A percentile compares a stretch with the other conserved stretches of the same genome.
Conservation (phyloP, 805 yeast species). For the Schwanniomyces yamadae region DNA sequence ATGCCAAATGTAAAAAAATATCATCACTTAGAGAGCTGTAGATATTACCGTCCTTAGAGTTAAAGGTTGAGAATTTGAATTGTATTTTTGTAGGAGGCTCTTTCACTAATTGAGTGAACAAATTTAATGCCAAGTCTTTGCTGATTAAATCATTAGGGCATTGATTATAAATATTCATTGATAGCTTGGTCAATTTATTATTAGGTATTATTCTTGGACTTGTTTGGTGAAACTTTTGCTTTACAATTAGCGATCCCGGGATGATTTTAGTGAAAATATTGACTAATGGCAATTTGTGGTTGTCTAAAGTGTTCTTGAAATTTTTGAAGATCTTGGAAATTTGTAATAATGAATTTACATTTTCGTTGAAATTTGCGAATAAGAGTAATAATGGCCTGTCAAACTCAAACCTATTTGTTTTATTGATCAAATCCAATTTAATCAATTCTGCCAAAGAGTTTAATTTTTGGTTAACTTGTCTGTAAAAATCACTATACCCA, state of each 20-base stretch:
- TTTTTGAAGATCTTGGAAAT: constrained; percentile 47
- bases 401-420: constrained; percentile 41
- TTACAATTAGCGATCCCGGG: constrained; percentile 28
- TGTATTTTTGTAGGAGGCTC: constrained; percentile 38
- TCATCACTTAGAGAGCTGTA: constrained; percentile 51
- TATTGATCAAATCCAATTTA: constrained; percentile 38
- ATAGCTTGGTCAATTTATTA: constrained; percentile 40
- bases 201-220: constrained; percentile 28
- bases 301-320: constrained; percentile 38
- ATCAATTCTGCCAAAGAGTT: constrained; percentile 36
- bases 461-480: constrained; percentile 28
- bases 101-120: constrained; percentile 34
- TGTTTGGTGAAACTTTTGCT: constrained; percentile 14
- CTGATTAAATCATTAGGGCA: constrained; percentile 39
- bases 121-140: constrained; percentile 11
- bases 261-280: constrained; percentile 37
- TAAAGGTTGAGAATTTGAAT: constrained; percentile 32
- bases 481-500: constrained; percentile 27
- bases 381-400: constrained; percentile 51
- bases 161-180: constrained; percentile 57
- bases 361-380: constrained; percentile 45
- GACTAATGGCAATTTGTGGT: constrained; percentile 42
- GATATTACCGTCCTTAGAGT: constrained; percentile 9
- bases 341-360: constrained; percentile 45
- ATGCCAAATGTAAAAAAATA: constrained; percentile 79